Percentiles rank a stretch among this genome's conserved stretches.
Conservation (phyloP, 768 basidiomycete genomes). For the Fomitopsis pulvina region DNA sequence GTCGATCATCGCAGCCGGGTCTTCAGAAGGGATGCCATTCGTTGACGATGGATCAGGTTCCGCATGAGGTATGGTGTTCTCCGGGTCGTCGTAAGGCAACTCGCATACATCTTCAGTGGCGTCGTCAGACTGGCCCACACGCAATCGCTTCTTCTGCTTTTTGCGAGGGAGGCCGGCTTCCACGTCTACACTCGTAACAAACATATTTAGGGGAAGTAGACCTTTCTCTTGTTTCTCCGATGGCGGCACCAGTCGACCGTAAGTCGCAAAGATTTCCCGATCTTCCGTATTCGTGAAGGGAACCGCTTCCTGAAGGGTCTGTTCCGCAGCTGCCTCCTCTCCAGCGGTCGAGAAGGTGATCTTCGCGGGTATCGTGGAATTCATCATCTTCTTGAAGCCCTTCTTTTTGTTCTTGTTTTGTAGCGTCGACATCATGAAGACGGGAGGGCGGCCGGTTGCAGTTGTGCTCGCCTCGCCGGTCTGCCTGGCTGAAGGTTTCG, state of each 20-base stretch:
- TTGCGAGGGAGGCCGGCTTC: constrained; percentile 40
- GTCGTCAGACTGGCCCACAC: background rate
- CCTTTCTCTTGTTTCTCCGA: constrained; percentile 49
- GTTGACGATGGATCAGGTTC: background rate
- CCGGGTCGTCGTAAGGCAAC: constrained; percentile 31
- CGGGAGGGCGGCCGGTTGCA: constrained; percentile 17
- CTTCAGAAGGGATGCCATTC: background rate
- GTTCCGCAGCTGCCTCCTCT: background rate
- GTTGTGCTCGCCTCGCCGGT: background rate
- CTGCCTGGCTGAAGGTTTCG: background rate
- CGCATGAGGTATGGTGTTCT: constrained; percentile 17
- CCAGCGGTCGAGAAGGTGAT: constrained; percentile 41
- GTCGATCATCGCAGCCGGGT: background rate
- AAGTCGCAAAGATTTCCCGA: background rate
- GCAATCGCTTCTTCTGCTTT: constrained; percentile 30
- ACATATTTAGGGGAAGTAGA: constrained; percentile 50
- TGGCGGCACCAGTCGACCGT: constrained; percentile 48
- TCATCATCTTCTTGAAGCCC: constrained; percentile 51
- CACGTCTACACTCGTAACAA: constrained; percentile 70
- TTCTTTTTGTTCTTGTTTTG: constrained; percentile 74
- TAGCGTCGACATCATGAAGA: constrained; percentile 43
- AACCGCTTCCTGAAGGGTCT: constrained; percentile 2
- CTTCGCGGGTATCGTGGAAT: constrained; percentile 36
- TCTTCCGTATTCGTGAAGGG: constrained; percentile 7
- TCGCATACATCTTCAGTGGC: constrained; percentile 2